Conservation (phyloP, 108 stramenopile species). For the Poteriospumella lacustris region DNA sequence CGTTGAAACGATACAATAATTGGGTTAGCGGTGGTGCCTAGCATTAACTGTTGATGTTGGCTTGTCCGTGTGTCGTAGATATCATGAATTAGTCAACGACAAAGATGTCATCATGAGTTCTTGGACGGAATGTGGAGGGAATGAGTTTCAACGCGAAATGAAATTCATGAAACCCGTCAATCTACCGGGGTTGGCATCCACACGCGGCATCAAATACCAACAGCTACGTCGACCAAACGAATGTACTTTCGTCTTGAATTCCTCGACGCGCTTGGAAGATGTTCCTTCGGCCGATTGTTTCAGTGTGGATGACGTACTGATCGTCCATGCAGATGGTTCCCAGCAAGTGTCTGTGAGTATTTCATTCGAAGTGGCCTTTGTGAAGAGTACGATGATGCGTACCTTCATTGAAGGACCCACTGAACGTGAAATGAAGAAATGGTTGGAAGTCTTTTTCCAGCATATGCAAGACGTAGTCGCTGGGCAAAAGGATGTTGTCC, state of each 20-base stretch:
- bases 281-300: slow-evolving; percentile 15
- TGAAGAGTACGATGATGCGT: slow-evolving; percentile 13
- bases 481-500: no score
- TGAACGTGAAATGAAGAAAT: background rate
- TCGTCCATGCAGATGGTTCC: background rate
- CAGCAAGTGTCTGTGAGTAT: background rate
- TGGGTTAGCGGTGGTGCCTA: no score
- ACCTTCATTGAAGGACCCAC: background rate
- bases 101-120: background rate
- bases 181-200: background rate
- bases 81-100: background rate
- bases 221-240: background rate
- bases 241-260: background rate
- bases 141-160: background rate
- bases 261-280: slow-evolving; percentile 3
- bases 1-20: no score
- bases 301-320: background rate
- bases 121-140: background rate
- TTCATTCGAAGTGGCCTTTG: background rate
- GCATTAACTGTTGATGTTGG: background rate
- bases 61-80: background rate
- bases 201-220: background rate
- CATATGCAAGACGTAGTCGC: background rate
- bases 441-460: background rate
- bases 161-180: background rate